phyloP scores from a whole-genome alignment of 306 rosid genomes.

The Trifolium fragiferum region DNA sequence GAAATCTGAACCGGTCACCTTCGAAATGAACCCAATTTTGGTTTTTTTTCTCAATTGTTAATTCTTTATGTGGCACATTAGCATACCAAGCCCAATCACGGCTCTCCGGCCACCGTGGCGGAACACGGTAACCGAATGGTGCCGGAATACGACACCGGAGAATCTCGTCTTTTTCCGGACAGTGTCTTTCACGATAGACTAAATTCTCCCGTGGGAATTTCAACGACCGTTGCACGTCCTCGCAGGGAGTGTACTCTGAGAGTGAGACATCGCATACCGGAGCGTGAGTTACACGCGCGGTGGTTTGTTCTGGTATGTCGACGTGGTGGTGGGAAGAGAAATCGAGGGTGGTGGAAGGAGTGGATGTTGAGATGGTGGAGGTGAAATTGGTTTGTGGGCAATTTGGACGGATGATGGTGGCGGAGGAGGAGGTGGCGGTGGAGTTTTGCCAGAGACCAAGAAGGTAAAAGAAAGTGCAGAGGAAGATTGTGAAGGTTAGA shows the following conservation, averaged over 20 bases:
- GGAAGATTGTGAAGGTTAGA: constrained; percentile 46
- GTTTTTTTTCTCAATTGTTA: constrained; percentile 85
- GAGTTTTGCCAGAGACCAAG: constrained; percentile 69
- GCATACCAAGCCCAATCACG: constrained; percentile 80
- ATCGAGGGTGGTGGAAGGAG: constrained; percentile 47
- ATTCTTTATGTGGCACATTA: constrained; percentile 85
- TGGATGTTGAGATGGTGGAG: not conserved
- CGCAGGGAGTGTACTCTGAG: constrained; percentile 87
- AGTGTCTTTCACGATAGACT: constrained; percentile 81
- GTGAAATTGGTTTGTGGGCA: not conserved
- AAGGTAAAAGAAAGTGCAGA: constrained; percentile 74
- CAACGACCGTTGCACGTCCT: constrained; percentile 74
- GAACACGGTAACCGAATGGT: constrained; percentile 63
- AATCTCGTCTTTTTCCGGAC: constrained; percentile 62
- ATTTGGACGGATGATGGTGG: not conserved
- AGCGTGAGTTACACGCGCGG: constrained; percentile 35
- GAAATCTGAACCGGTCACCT: constrained; percentile 72
- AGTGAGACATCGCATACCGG: constrained; percentile 53
- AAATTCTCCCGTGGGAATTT: constrained; percentile 58
- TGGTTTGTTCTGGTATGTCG: constrained; percentile 31
- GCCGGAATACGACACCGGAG: constrained; percentile 76
- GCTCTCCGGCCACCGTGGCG: constrained; percentile 93
- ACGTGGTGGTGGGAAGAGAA: constrained; percentile 61
- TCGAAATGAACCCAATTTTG: constrained; percentile 93
- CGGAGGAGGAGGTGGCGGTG: not conserved